Conservation (phyloP, 2,329 filamentous ascomycete species). For the Fusarium fujikuroi region DNA sequence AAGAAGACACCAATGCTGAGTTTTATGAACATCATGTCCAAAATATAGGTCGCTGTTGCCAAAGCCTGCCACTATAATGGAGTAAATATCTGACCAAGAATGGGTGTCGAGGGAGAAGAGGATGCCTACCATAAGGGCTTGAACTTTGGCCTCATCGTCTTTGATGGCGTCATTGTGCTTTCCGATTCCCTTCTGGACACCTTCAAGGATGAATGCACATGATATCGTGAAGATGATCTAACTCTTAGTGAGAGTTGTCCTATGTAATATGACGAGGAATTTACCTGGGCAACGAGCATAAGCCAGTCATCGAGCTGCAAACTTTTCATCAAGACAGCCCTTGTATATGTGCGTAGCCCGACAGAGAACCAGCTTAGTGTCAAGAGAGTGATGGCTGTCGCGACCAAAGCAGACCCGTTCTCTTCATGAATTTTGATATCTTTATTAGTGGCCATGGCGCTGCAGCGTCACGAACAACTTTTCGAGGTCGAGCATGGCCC, state of each 20-base stretch:
- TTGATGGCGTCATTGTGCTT: slow-evolving; percentile 59
- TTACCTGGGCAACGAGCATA: slow-evolving; percentile 61
- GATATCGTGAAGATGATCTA: slow-evolving; percentile 60
- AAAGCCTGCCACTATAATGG: slow-evolving; percentile 60
- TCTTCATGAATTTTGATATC: slow-evolving; percentile 51
- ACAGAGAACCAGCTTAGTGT: slow-evolving; percentile 56
- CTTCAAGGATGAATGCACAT: slow-evolving; percentile 58
- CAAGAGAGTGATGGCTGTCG: slow-evolving; percentile 52
- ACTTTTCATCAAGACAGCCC: slow-evolving; percentile 55
- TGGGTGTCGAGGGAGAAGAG: background rate
- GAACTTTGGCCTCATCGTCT: slow-evolving; percentile 52
- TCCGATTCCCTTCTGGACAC: slow-evolving; percentile 57
- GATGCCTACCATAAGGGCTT: slow-evolving; percentile 57
- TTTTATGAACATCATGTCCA: slow-evolving; percentile 68
- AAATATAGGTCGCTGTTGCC: slow-evolving; percentile 60
- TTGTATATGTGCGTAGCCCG: slow-evolving; percentile 56
- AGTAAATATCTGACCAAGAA: slow-evolving; percentile 17
- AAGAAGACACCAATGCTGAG: slow-evolving; percentile 65
- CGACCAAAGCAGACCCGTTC: slow-evolving; percentile 53
- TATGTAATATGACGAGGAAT: background rate
- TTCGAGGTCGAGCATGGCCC: slow-evolving; percentile 36
- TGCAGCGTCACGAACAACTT: slow-evolving; percentile 32
- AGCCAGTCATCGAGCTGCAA: slow-evolving; percentile 65
- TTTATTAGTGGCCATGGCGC: slow-evolving; percentile 47
- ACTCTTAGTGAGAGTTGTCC: background rate